phyloP scores from a whole-genome alignment of 805 yeast species.

The Kuraishia capsulata region DNA sequence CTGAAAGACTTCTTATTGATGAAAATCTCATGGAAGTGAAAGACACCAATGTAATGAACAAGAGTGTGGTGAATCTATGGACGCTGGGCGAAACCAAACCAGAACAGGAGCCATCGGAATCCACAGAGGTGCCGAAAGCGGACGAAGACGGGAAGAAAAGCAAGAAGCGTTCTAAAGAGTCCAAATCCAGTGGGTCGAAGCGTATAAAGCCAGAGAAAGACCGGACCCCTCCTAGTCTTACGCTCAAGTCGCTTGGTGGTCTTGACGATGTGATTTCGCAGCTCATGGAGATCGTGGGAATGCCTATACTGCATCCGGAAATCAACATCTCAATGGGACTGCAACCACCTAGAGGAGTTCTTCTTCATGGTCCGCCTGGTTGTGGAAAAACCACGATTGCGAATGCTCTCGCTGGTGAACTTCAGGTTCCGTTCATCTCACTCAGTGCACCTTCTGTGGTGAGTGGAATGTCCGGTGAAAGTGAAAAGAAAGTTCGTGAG shows the following conservation, averaged over 20 bases:
- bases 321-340: slow-evolving; percentile 81
- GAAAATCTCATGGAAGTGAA: slow-evolving; percentile 52
- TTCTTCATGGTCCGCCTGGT: slow-evolving; percentile 96
- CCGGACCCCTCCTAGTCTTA: slow-evolving; percentile 60
- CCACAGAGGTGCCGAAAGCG: slow-evolving; percentile 8
- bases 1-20: slow-evolving; percentile 27
- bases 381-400: slow-evolving; percentile 98
- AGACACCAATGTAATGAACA: slow-evolving; percentile 65
- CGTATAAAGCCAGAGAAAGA: slow-evolving; percentile 34
- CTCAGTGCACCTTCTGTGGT: slow-evolving; percentile 94
- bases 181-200: slow-evolving; percentile 14
- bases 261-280: slow-evolving; percentile 79
- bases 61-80: slow-evolving; percentile 71
- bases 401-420: slow-evolving; percentile 90
- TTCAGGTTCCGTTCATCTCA: slow-evolving; percentile 85
- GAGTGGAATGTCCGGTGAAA: slow-evolving; percentile 98
- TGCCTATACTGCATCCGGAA: slow-evolving; percentile 92
- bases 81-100: slow-evolving; percentile 15
- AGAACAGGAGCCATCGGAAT: slow-evolving; percentile 4
- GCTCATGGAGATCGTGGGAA: slow-evolving; percentile 80
- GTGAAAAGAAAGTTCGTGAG: slow-evolving; percentile 89
- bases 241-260: slow-evolving; percentile 78
- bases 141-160: slow-evolving; percentile 23
- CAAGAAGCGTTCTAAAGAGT: slow-evolving; percentile 45
- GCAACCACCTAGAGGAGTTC: slow-evolving; percentile 92